Base-by-base conservation (phyloP, 306 rosid species). In the Corylus americana region DNA sequence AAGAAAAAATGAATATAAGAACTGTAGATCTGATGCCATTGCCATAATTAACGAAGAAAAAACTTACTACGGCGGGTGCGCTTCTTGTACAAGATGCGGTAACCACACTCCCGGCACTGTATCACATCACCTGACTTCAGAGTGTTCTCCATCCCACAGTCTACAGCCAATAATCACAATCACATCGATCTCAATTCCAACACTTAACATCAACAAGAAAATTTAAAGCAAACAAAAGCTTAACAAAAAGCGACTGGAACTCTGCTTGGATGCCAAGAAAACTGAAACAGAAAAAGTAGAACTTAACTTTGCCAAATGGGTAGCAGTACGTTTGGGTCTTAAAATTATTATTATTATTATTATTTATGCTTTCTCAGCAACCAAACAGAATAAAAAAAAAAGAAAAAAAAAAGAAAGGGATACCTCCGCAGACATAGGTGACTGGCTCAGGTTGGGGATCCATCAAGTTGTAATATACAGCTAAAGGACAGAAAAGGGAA, bases 21-120 rank as follows among this genome's bases (percentile, higher is more conserved):
- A 57, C 11, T 18, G 3, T 17, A 20, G 14, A 55, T 11, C 11
- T 55, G 27, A 11, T 55, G 62, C 10, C 22, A 55, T n/a, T 55
- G 62, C 62, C 25, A 55, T 7, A 55, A n/a, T n/a, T 9, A n/a
- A 44, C 51, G 2, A 7, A 48, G 67, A 39, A 11, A 66, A 20
- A 20, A 64, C 92, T 76, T 88, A 94, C 98, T 92, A 81, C 98
- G 96, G 68, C 98, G 96, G 55, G 98, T 95, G 80, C 98, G 98
- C 88, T 95, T 95, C 93, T 95, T 92, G 91, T 95, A 95, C 29
- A 95, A 89, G 73, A 95, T 95, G 42, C 98, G 89, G 76, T 95
- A 95, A 64, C 98, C 98, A 50, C 98, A 95, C 79, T 95, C 98
- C 0, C 98, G 94, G 77, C 98, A 95, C 87, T 93, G 98, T 42